These are phyloP conservation scores for Cryoendolithus antarcticus DNA, from an alignment of 2,329 filamentous ascomycete genomes.

Conservation along the genomic window DNA sequence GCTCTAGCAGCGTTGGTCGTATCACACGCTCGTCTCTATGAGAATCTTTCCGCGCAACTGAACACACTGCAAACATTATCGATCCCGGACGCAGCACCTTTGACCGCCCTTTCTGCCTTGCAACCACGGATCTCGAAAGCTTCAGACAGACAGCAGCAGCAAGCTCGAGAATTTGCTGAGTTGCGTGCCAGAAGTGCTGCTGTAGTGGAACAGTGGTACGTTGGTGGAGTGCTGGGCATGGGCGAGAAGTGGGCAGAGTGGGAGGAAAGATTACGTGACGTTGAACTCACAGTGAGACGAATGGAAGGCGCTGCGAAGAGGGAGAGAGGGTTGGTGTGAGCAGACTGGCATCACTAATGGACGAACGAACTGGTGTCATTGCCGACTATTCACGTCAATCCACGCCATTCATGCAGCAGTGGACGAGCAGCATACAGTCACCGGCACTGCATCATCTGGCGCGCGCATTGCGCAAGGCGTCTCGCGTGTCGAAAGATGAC, in stretches of 20 bases:
- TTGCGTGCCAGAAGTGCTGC: slow-evolving; percentile 51
- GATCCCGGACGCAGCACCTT: slow-evolving; percentile 30
- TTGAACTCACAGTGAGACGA: slow-evolving; percentile 54
- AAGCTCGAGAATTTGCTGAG: slow-evolving; percentile 49
- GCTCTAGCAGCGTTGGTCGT: slow-evolving; percentile 28
- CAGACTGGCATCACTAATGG: background rate
- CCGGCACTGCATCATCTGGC: no score
- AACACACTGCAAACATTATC: slow-evolving; percentile 31
- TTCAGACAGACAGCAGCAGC: slow-evolving; percentile 48
- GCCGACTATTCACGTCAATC: no score
- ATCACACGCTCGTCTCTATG: slow-evolving; percentile 31
- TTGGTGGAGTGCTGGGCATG: slow-evolving; percentile 54
- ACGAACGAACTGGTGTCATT: no score
- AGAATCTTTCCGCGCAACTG: slow-evolving; percentile 30
- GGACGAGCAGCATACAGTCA: no score
- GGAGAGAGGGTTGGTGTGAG: slow-evolving; percentile 33
- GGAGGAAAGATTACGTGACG: slow-evolving; percentile 53
- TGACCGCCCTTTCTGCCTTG: slow-evolving; percentile 45
- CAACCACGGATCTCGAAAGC: slow-evolving; percentile 50
- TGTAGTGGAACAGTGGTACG: slow-evolving; percentile 52
- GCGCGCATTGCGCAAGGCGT: no score
- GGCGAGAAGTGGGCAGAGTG: slow-evolving; percentile 59
- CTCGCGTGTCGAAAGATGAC: no score
- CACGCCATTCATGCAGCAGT: no score
- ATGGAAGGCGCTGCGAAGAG: slow-evolving; percentile 45